A percentile compares a stretch with the other conserved stretches of the same genome.
phyloP scores from a whole-genome alignment of 2,329 filamentous ascomycete genomes.

The Aspergillus candidus region DNA sequence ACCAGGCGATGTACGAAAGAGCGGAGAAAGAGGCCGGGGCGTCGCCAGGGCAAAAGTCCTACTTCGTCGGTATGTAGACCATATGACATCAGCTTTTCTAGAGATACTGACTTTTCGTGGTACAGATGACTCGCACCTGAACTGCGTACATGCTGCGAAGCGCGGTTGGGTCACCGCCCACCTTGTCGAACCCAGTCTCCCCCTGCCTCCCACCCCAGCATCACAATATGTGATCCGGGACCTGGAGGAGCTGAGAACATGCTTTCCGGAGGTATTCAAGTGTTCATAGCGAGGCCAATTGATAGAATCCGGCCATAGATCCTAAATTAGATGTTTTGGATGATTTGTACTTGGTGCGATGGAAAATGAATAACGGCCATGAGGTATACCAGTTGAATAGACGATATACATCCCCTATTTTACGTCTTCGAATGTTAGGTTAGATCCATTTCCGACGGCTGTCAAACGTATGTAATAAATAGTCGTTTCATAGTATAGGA shows the following conservation, averaged over 20 bases:
- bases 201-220: constrained; percentile 57
- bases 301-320: background rate
- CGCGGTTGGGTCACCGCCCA: constrained; percentile 85
- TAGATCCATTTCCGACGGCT: too few species aligned
- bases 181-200: constrained; percentile 70
- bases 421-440: too few species aligned
- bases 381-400: background rate
- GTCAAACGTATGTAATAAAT: too few species aligned
- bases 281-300: constrained; percentile 4
- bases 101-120: constrained; percentile 10
- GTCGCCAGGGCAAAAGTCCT: constrained; percentile 65
- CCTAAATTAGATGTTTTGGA: constrained; percentile 4
- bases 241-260: constrained; percentile 65
- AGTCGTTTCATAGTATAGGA: too few species aligned
- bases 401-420: background rate
- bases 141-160: constrained; percentile 68
- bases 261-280: constrained; percentile 86
- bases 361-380: too few species aligned
- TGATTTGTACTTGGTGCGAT: constrained; percentile 1
- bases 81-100: background rate
- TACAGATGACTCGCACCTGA: constrained; percentile 73
- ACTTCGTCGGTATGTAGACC: constrained; percentile 71
- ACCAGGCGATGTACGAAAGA: constrained; percentile 74
- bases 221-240: constrained; percentile 69
- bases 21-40: constrained; percentile 81